Conservation (phyloP, 805 yeast genomes). For the Saturnispora hagleri region DNA sequence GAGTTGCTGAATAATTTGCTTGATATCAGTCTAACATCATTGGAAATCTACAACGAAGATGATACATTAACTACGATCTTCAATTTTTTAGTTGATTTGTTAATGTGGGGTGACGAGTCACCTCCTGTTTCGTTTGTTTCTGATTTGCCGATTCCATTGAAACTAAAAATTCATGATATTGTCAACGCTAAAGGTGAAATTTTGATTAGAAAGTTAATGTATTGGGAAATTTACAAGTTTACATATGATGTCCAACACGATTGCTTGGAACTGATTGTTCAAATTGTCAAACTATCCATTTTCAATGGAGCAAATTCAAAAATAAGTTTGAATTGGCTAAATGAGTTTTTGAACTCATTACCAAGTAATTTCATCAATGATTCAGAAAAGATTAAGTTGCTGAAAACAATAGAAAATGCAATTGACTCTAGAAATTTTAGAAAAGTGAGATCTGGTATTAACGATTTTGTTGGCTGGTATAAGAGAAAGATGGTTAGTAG, state of each 20-base stretch:
- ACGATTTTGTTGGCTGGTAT: conserved; percentile 80
- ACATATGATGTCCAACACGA: conserved; percentile 63
- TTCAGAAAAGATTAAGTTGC: conserved; percentile 59
- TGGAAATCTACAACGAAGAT: conserved; percentile 47
- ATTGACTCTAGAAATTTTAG: conserved; percentile 61
- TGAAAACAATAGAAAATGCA: conserved; percentile 48
- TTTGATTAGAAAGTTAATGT: conserved; percentile 44
- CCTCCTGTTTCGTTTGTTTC: conserved; percentile 70
- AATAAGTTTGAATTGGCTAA: conserved; percentile 48
- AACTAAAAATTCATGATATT: conserved; percentile 30
- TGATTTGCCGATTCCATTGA: conserved; percentile 45
- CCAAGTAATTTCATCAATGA: conserved; percentile 56
- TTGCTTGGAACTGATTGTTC: conserved; percentile 63
- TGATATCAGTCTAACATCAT: conserved; percentile 48
- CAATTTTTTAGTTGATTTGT: conserved; percentile 71
- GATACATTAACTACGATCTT: conserved; percentile 64
- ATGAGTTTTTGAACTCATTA: conserved; percentile 41
- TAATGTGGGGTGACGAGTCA: conserved; percentile 73
- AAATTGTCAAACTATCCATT: conserved; percentile 45
- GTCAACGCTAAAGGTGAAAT: conserved; percentile 48
- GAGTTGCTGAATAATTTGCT: conserved; percentile 44
- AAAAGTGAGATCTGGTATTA: conserved; percentile 59
- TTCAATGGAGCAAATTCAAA: conserved; percentile 34
- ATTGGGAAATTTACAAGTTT: conserved; percentile 64
- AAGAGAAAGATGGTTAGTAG: conserved; percentile 56